Percentiles rank a stretch among this genome's conserved stretches.
Conservation (phyloP, 805 yeast genomes). For the Saturnispora galanensis region DNA sequence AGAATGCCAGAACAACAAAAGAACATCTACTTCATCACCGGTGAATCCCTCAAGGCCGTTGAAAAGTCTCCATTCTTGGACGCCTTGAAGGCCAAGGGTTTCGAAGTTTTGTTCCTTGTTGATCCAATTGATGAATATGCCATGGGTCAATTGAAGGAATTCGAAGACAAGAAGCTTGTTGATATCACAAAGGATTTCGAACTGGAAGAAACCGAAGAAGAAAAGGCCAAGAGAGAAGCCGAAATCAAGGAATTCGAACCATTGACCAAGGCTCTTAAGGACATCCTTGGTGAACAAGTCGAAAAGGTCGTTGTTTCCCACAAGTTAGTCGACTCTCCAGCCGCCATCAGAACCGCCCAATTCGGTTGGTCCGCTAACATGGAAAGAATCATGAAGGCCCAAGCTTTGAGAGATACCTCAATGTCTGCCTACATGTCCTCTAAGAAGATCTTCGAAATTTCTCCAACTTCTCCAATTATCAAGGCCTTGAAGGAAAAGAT, state of each 20-base stretch:
- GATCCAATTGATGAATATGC: slow-evolving; percentile 99
- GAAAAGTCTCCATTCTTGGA: slow-evolving; percentile 99
- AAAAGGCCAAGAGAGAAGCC: slow-evolving; percentile 87
- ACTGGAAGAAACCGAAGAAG: slow-evolving; percentile 97
- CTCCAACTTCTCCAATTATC: slow-evolving; percentile 93
- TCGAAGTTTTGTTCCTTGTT: slow-evolving; percentile 94
- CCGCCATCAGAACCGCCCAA: slow-evolving; percentile 99
- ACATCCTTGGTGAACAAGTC: slow-evolving; percentile 94
- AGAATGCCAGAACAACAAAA: slow-evolving; percentile 99
- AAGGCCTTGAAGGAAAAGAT: slow-evolving; percentile 94
- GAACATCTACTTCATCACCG: slow-evolving; percentile 98
- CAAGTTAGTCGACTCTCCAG: slow-evolving; percentile 96
- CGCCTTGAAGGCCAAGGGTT: slow-evolving; percentile 95
- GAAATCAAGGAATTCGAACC: slow-evolving; percentile 88
- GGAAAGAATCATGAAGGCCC: slow-evolving; percentile 99
- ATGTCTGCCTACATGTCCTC: slow-evolving; percentile 99
- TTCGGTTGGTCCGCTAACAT: slow-evolving; percentile 99
- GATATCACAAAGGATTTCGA: slow-evolving; percentile 99
- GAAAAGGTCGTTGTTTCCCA: slow-evolving; percentile 98
- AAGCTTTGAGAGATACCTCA: slow-evolving; percentile 96
- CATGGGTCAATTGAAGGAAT: slow-evolving; percentile 98
- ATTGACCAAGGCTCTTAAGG: slow-evolving; percentile 92
- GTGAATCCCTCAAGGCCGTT: slow-evolving; percentile 95
- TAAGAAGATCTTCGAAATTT: slow-evolving; percentile 97
- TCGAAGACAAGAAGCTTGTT: slow-evolving; percentile 97